Evolutionary conservation across 805 yeast species (phyloP).

Genomic region (Ogataea salicorniae): DNA sequence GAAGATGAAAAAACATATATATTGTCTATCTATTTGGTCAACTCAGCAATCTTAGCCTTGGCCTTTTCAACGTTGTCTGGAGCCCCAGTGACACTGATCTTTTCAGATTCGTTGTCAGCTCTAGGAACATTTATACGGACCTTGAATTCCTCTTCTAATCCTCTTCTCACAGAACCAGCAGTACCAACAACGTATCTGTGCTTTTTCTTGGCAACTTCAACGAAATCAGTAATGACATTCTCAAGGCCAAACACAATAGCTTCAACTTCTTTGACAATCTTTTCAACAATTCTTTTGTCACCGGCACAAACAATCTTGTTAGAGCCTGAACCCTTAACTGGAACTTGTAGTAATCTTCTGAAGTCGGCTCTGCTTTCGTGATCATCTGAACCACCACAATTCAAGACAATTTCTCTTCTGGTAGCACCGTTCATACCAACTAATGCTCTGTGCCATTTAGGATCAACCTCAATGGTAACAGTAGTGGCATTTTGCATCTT

Average conservation of each 20-base stretch:
- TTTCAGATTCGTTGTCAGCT: slow-evolving; percentile 43
- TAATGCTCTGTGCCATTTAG: slow-evolving; percentile 66
- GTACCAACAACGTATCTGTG: slow-evolving; percentile 79
- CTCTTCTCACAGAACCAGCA: slow-evolving; percentile 68
- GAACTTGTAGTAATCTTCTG: slow-evolving; percentile 59
- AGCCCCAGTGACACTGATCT: slow-evolving; percentile 56
- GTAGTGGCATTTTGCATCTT: slow-evolving; percentile 60
- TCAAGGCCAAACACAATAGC: slow-evolving; percentile 61
- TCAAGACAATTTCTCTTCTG: slow-evolving; percentile 64
- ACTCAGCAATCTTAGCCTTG: slow-evolving; percentile 51
- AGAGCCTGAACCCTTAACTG: slow-evolving; percentile 59
- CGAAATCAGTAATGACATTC: slow-evolving; percentile 45
- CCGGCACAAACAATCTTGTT: slow-evolving; percentile 65
- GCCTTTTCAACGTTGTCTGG: slow-evolving; percentile 63
- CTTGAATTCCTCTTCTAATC: slow-evolving; percentile 62
- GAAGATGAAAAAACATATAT: neutral
- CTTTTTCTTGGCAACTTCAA: slow-evolving; percentile 63
- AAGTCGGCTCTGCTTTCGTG: slow-evolving; percentile 38
- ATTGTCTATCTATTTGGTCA: slow-evolving; percentile 45
- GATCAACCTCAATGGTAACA: slow-evolving; percentile 59
- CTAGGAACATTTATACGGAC: slow-evolving; percentile 67
- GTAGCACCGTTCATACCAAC: slow-evolving; percentile 76
- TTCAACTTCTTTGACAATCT: slow-evolving; percentile 57
- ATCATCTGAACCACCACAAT: slow-evolving; percentile 67
- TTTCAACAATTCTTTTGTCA: slow-evolving; percentile 64